Evolutionary conservation across 352 stramenopile genomes (phyloP), one percentile per base, ranked within the genome.

Genomic region (Aphanomyces euteiches): DNA sequence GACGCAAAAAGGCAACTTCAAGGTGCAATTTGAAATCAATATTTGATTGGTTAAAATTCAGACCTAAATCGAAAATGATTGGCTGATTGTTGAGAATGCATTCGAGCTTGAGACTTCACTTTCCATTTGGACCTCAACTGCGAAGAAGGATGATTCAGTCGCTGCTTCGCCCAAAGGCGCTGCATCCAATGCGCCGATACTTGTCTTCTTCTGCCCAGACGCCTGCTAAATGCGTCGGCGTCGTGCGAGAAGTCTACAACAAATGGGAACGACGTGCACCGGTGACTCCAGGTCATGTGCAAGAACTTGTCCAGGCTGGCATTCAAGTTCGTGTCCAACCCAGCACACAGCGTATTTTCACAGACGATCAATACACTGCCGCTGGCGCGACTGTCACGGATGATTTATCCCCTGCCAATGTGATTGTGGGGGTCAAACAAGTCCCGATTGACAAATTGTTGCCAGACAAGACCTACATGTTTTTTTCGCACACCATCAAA

Each of bases 401-500:
- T 21, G 90, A 98, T 72, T 73, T 99, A 7, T 83, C 75, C 34
- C 67, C 74, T 13, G 93, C 90, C 40, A 90, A 92, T 68, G 80
- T 98, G 56, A 96, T 99, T 72, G 84, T 99, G 61, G 95, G 95
- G 75, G 94, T 99, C 70, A 99, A 99, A 79, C 89, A 98, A 67
- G 88, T 97, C 54, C 87, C 84, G 12, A 85, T 86, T 70, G 75
- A 85, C 15, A 72, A 87, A 59, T 77, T 98, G 47, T 76, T 98
- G 54, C 64, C 82, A 7, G 82, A 98, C 43, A 98, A 98, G 78
- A 98, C 93, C 21, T 98, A 98, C 76, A 86, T 98, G 71, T 98
- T 98, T 80, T 99, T 99, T 76, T 96, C 86, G 69, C 96, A 99
- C 83, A 96, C 92, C 63, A 98, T 98, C 81, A 99, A 99, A 75